Percentiles rank a stretch among this genome's conserved stretches.
Evolutionary conservation across 1,284 basidiomycete genomes (phyloP).

Genomic region (Athelia sp.): DNA sequence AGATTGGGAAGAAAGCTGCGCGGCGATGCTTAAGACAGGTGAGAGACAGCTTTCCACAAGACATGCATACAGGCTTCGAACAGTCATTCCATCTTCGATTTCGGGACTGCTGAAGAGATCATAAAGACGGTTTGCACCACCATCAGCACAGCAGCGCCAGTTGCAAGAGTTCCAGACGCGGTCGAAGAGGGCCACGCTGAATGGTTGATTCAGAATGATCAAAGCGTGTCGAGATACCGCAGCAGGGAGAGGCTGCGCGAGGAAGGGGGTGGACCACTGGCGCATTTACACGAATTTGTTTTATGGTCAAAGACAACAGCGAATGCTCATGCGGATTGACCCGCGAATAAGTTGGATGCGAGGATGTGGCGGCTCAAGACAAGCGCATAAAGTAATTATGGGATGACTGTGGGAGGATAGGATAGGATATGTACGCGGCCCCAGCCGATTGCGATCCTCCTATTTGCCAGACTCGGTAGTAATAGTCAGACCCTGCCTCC

Average conservation of each 20-base stretch:
- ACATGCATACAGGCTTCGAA: conserved; percentile 1
- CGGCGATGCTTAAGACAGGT: not conserved
- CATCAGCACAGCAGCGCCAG: conserved; percentile 84
- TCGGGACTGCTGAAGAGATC: conserved; percentile 44
- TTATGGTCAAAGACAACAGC: too few species aligned
- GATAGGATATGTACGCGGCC: too few species aligned
- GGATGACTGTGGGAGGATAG: too few species aligned
- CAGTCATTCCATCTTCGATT: not conserved
- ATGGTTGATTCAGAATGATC: conserved; percentile 88
- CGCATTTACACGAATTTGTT: not conserved
- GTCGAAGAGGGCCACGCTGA: conserved; percentile 57
- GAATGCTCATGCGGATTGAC: too few species aligned
- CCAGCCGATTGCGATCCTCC: too few species aligned
- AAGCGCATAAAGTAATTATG: too few species aligned
- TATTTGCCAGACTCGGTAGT: too few species aligned
- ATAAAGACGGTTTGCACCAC: conserved; percentile 86
- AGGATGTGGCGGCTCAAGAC: too few species aligned
- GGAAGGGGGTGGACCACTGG: not conserved
- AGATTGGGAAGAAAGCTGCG: conserved; percentile 73
- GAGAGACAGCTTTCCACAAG: conserved; percentile 19
- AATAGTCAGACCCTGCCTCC: too few species aligned
- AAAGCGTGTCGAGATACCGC: conserved; percentile 39
- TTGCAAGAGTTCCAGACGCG: conserved; percentile 65
- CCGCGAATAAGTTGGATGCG: too few species aligned
- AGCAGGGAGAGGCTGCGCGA: not conserved